Percentiles rank a stretch among this genome's conserved stretches.
These are phyloP conservation scores for Didymosphaeria variabile DNA, from an alignment of 2,329 filamentous ascomycete genomes.

Conservation along the genomic window DNA sequence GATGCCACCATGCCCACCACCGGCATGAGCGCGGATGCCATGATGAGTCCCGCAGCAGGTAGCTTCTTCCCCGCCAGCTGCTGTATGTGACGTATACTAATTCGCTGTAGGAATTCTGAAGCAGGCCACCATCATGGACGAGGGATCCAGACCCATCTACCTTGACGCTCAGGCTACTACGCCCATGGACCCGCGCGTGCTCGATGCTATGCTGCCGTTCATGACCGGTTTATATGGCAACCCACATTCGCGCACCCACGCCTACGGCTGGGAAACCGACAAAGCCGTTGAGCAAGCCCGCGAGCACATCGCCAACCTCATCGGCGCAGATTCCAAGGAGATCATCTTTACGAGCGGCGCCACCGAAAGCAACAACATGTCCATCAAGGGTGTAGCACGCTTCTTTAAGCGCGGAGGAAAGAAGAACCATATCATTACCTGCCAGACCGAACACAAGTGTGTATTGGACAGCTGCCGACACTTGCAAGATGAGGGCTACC, in stretches of 20 bases:
- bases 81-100: slow-evolving; percentile 28
- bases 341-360: slow-evolving; percentile 99
- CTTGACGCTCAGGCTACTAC: slow-evolving; percentile 99
- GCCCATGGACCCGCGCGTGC: slow-evolving; percentile 89
- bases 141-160: slow-evolving; percentile 93
- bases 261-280: slow-evolving; percentile 98
- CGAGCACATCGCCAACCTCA: slow-evolving; percentile 81
- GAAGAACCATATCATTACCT: slow-evolving; percentile 98
- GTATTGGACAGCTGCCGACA: slow-evolving; percentile 97
- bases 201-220: slow-evolving; percentile 96
- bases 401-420: slow-evolving; percentile 94
- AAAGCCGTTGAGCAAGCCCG: slow-evolving; percentile 90
- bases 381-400: slow-evolving; percentile 94
- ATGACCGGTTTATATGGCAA: slow-evolving; percentile 95
- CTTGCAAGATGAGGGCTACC: slow-evolving; percentile 95
- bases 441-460: slow-evolving; percentile 98
- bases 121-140: slow-evolving; percentile 90
- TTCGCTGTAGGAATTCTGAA: slow-evolving; percentile 74
- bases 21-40: slow-evolving; percentile 68
- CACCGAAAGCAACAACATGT: slow-evolving; percentile 99
- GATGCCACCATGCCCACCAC: slow-evolving; percentile 69
- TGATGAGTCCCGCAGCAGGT: slow-evolving; percentile 83
- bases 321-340: slow-evolving; percentile 95
- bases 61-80: slow-evolving; percentile 27
- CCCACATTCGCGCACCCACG: slow-evolving; percentile 95